Evolutionary conservation across 306 rosid genomes (phyloP).

Genomic region (Sphenostylis stenocarpa): DNA sequence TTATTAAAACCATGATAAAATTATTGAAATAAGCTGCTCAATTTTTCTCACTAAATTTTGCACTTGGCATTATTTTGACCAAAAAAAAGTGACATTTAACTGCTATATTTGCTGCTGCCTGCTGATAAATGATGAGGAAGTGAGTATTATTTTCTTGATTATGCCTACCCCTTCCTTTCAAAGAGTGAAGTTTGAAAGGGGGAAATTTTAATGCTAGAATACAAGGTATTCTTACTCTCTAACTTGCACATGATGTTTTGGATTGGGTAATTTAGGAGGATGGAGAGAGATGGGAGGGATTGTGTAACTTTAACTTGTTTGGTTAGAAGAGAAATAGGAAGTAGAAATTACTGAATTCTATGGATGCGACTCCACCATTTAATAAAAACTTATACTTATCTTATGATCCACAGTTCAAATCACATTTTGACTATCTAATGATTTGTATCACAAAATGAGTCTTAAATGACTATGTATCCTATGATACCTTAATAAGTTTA

Average conservation of each 20-base stretch:
- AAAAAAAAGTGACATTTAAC: neutral
- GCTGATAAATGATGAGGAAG: neutral
- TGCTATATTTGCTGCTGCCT: neutral
- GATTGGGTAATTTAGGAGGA: neutral
- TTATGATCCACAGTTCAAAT: too few species aligned
- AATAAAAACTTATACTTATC: neutral
- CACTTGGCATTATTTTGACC: neutral
- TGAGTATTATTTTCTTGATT: neutral
- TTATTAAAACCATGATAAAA: neutral
- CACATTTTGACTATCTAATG: too few species aligned
- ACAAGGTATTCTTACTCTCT: neutral
- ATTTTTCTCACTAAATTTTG: neutral
- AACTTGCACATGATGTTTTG: neutral
- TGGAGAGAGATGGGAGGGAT: neutral
- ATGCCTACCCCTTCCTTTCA: neutral
- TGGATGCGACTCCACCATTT: neutral
- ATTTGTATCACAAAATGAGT: too few species aligned
- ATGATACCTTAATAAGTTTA: too few species aligned
- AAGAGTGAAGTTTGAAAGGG: conserved; percentile 1
- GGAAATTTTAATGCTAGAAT: neutral
- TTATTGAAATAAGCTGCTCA: neutral
- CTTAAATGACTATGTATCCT: too few species aligned
- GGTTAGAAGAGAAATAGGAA: neutral
- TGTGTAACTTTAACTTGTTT: neutral
- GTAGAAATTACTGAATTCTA: too few species aligned